Conservation (phyloP, 2,329 filamentous ascomycete genomes). For the Acrocalymma vagum region DNA sequence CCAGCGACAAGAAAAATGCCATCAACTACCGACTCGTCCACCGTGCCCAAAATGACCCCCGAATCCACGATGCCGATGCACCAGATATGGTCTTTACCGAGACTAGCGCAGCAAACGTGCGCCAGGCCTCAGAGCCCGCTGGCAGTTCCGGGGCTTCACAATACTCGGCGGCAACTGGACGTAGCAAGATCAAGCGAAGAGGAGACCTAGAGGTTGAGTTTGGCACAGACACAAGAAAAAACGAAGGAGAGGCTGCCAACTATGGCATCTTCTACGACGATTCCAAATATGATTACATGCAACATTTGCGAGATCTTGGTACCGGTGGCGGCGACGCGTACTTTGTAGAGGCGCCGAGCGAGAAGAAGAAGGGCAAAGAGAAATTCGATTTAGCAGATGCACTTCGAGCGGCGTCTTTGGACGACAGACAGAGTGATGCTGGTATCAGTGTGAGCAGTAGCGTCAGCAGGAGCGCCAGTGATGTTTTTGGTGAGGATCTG, state of each 20-base stretch:
- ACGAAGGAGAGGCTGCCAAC: constrained; percentile 95
- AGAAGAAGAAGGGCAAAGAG: constrained; percentile 75
- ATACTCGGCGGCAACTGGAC: constrained; percentile 52
- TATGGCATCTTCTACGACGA: constrained; percentile 96
- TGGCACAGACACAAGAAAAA: constrained; percentile 75
- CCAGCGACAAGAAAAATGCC: constrained; percentile 87
- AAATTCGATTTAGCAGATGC: constrained; percentile 86
- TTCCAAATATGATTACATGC: constrained; percentile 98
- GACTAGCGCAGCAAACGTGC: constrained; percentile 53
- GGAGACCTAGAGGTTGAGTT: constrained; percentile 80
- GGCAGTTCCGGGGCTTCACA: constrained; percentile 55
- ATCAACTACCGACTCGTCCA: constrained; percentile 95
- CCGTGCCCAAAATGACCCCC: constrained; percentile 94
- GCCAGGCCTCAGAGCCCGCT: constrained; percentile 46
- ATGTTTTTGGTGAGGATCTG: constrained; percentile 76
- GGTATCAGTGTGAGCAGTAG: constrained; percentile 53
- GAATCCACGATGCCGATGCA: constrained; percentile 90
- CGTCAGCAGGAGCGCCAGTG: constrained; percentile 50
- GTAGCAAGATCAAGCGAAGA: constrained; percentile 70
- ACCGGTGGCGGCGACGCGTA: constrained; percentile 72
- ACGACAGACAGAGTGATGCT: constrained; percentile 51
- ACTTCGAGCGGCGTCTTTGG: constrained; percentile 62
- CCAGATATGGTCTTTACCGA: constrained; percentile 91
- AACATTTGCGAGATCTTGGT: constrained; percentile 89
- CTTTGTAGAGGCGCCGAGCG: constrained; percentile 79